These are phyloP conservation scores for Akanthomyces muscarius DNA, from an alignment of 2,329 filamentous ascomycete species.

Conservation along the genomic window DNA sequence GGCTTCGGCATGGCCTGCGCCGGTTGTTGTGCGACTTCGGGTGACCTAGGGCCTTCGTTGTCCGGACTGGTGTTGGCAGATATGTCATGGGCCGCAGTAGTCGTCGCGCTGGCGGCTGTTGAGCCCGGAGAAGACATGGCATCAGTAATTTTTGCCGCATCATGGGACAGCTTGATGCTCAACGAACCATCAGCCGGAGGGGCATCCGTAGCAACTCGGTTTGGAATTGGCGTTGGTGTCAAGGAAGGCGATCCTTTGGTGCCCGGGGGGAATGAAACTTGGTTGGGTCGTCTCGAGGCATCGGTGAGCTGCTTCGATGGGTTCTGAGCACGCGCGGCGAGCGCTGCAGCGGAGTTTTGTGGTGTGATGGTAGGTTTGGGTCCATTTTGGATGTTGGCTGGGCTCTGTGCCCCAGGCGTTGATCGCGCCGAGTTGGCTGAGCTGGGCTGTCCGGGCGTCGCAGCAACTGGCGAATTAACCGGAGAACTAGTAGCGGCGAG, in stretches of 20 bases:
- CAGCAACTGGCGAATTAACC: neutral
- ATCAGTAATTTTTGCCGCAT: slow-evolving; percentile 38
- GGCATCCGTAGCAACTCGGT: slow-evolving; percentile 2
- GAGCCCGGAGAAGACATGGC: slow-evolving; percentile 56
- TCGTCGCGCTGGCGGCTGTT: slow-evolving; percentile 69
- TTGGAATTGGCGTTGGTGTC: neutral
- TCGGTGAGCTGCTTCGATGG: neutral
- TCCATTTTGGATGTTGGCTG: slow-evolving; percentile 8
- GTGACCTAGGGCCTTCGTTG: slow-evolving; percentile 56
- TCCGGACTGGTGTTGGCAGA: slow-evolving; percentile 74
- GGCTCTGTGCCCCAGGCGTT: slow-evolving; percentile 2
- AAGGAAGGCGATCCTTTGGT: slow-evolving; percentile 28
- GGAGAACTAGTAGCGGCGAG: slow-evolving; percentile 9
- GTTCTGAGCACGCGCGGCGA: neutral
- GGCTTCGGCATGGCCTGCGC: slow-evolving; percentile 24
- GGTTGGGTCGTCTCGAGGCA: slow-evolving; percentile 22
- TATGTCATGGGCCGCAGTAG: slow-evolving; percentile 62
- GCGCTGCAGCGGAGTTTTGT: neutral
- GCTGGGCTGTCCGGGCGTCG: slow-evolving; percentile 3
- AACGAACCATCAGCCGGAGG: slow-evolving; percentile 19
- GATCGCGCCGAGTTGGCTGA: slow-evolving; percentile 3
- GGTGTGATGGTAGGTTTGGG: neutral
- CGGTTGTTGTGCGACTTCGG: slow-evolving; percentile 44
- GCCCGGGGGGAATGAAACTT: slow-evolving; percentile 31
- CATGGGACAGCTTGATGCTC: slow-evolving; percentile 34